phyloP scores from a whole-genome alignment of 2,329 filamentous ascomycete genomes.

The Trichophyton mentagrophytes region DNA sequence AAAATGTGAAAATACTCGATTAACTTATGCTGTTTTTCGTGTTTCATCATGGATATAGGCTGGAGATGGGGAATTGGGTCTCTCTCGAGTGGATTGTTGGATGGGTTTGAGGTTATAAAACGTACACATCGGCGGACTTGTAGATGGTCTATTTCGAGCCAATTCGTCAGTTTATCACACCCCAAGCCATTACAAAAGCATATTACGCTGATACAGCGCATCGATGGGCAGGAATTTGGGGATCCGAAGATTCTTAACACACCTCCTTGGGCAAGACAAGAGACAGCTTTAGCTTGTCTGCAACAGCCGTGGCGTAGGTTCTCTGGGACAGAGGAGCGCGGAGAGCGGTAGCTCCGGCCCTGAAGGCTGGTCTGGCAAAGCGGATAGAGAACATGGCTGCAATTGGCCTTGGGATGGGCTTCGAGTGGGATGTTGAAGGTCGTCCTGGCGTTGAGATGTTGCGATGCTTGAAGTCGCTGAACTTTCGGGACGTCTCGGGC shows the following conservation, averaged over 20 bases:
- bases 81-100: not conserved
- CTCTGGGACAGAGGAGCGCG: constrained; percentile 68
- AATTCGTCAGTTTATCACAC: not conserved
- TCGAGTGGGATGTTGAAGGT: constrained; percentile 2
- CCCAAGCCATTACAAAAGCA: not conserved
- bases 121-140: constrained; percentile 59
- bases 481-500: constrained; percentile 9
- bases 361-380: constrained; percentile 77
- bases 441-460: constrained; percentile 6
- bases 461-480: constrained; percentile 10
- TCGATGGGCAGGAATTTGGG: constrained; percentile 9
- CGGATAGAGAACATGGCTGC: constrained; percentile 78
- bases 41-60: not conserved
- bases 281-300: constrained; percentile 97
- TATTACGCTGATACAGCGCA: constrained; percentile 1
- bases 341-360: constrained; percentile 59
- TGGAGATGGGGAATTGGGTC: not conserved
- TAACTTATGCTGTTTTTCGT: not conserved
- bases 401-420: constrained; percentile 18
- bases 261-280: constrained; percentile 97
- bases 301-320: constrained; percentile 77
- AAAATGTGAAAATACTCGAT: constrained; percentile 39
- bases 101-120: constrained; percentile 16
- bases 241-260: constrained; percentile 32
- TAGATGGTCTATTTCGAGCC: constrained; percentile 47